Percentiles rank a stretch among this genome's conserved stretches.
These are phyloP conservation scores for Basidioascus undulatus DNA, from an alignment of 768 basidiomycete genomes.

Conservation along the genomic window DNA sequence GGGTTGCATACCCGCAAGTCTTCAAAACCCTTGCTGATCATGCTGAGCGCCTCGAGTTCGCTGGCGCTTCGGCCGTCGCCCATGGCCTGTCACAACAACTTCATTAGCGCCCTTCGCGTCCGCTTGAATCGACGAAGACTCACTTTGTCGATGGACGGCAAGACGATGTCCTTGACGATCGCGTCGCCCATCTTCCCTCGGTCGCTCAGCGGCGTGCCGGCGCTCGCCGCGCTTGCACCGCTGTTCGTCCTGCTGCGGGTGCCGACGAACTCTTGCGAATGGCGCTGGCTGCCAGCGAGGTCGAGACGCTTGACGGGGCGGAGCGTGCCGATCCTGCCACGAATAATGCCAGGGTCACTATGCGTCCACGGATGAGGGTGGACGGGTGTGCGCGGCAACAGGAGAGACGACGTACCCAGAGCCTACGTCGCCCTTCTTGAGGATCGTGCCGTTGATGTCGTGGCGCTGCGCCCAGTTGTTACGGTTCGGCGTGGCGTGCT, in stretches of 20 bases:
- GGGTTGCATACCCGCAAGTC: constrained; percentile 66
- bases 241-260: constrained; percentile 24
- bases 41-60: constrained; percentile 68
- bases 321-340: constrained; percentile 53
- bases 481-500: constrained; percentile 4
- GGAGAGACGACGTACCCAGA: constrained; percentile 11
- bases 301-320: constrained; percentile 84
- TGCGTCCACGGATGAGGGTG: no score
- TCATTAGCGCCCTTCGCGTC: neutral
- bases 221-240: constrained; percentile 16
- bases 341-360: no score
- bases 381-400: no score
- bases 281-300: constrained; percentile 41
- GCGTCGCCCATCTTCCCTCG: constrained; percentile 14
- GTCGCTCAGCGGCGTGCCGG: constrained; percentile 6
- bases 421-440: constrained; percentile 9
- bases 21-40: constrained; percentile 68
- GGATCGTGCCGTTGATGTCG: constrained; percentile 12
- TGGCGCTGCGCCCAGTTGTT: constrained; percentile 3
- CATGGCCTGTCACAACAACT: constrained; percentile 7
- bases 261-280: constrained; percentile 63
- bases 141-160: constrained; percentile 56
- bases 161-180: constrained; percentile 60
- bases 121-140: constrained; percentile 10
- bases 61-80: constrained; percentile 51